Conservation (phyloP, 495 filamentous ascomycete species). For the Aspergillus incahuasiensis region DNA sequence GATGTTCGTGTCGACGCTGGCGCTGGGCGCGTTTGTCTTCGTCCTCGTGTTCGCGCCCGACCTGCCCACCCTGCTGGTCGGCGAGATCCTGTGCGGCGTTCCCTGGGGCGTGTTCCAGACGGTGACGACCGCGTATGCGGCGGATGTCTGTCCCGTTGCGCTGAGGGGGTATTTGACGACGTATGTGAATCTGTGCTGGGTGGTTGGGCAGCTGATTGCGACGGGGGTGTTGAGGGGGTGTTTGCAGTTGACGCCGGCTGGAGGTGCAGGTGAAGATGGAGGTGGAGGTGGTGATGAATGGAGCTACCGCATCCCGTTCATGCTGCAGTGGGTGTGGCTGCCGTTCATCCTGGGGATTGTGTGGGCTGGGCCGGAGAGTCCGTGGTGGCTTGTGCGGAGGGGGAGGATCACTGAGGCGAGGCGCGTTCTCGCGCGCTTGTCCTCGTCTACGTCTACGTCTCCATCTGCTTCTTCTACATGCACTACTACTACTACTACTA, state of each 20-base stretch:
- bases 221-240: conserved; percentile 60
- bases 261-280: no score
- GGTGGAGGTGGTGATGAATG: conserved; percentile 43
- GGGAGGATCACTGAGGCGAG: conserved; percentile 58
- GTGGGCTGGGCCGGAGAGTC: conserved; percentile 62
- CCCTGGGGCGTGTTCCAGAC: conserved; percentile 75
- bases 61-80: conserved; percentile 56
- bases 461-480: no score
- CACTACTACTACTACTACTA: no score
- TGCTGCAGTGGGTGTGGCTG: conserved; percentile 72
- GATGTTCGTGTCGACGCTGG: conserved; percentile 51
- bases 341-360: conserved; percentile 60
- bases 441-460: neutral
- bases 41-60: conserved; percentile 65
- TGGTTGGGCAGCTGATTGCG: conserved; percentile 62
- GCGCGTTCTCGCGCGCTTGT: conserved; percentile 51
- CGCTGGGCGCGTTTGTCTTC: conserved; percentile 57
- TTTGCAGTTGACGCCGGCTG: conserved; percentile 18
- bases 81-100: conserved; percentile 66
- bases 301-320: conserved; percentile 60
- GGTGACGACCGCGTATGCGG: conserved; percentile 64
- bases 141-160: conserved; percentile 65
- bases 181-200: conserved; percentile 74
- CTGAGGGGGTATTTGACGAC: conserved; percentile 66
- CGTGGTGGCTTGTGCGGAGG: conserved; percentile 70